phyloP scores from a whole-genome alignment of 2,329 filamentous ascomycete genomes.

The Cladosporium cucumerinum region DNA sequence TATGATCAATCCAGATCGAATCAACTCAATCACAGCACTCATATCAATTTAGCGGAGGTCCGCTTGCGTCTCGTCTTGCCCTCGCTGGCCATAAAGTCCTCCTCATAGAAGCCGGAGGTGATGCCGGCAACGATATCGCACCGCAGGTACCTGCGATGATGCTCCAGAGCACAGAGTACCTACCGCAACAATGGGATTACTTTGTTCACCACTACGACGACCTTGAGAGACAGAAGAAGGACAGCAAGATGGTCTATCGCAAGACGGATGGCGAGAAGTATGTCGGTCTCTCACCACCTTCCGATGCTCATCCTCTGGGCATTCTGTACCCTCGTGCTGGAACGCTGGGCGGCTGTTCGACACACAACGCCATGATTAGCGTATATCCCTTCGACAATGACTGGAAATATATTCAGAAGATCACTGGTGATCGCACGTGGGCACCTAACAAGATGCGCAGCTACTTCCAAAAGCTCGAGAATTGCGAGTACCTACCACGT shows the following conservation, averaged over 20 bases:
- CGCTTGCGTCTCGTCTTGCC: slow-evolving; percentile 58
- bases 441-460: slow-evolving; percentile 55
- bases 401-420: slow-evolving; percentile 54
- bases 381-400: slow-evolving; percentile 59
- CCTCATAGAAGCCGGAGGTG: slow-evolving; percentile 60
- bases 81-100: slow-evolving; percentile 57
- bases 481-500: slow-evolving; percentile 17
- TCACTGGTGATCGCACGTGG: slow-evolving; percentile 63
- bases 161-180: slow-evolving; percentile 54
- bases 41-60: slow-evolving; percentile 47
- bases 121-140: slow-evolving; percentile 51
- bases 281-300: slow-evolving; percentile 53
- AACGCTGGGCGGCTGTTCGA: slow-evolving; percentile 57
- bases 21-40: background rate
- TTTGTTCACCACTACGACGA: slow-evolving; percentile 61
- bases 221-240: slow-evolving; percentile 49
- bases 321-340: slow-evolving; percentile 58
- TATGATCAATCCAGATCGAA: background rate
- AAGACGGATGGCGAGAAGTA: slow-evolving; percentile 52
- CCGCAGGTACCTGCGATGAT: slow-evolving; percentile 55
- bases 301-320: slow-evolving; percentile 51
- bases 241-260: slow-evolving; percentile 59
- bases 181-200: slow-evolving; percentile 59
- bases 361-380: slow-evolving; percentile 60
- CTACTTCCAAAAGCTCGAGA: slow-evolving; percentile 54